Evolutionary conservation across 352 stramenopile genomes (phyloP).

Genomic region (Phytophthora fragariae): DNA sequence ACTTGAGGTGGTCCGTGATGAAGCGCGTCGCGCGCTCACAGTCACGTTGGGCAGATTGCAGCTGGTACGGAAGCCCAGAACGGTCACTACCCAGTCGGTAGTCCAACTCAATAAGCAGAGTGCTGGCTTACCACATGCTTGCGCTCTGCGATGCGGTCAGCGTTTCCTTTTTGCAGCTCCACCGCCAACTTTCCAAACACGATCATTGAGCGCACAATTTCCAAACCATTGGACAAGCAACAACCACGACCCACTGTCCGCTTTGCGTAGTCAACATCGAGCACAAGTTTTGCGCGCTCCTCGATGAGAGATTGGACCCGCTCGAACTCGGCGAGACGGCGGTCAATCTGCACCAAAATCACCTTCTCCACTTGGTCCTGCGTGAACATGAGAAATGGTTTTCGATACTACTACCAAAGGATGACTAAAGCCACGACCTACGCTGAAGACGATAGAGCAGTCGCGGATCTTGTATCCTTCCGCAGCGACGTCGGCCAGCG

Average conservation of each 20-base stretch:
- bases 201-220: not conserved
- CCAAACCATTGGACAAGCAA: not conserved
- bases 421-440: constrained; percentile 15
- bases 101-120: not conserved
- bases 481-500: constrained; percentile 9
- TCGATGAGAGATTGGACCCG: constrained; percentile 49
- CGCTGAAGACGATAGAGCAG: constrained; percentile 30
- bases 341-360: constrained; percentile 55
- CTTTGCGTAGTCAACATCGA: constrained; percentile 80
- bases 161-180: constrained; percentile 67
- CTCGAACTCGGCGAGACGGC: constrained; percentile 46
- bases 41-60: constrained; percentile 40
- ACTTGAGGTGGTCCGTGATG: constrained; percentile 38
- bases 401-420: not conserved
- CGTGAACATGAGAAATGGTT: not conserved
- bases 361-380: constrained; percentile 53
- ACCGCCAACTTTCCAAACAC: constrained; percentile 44
- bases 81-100: not conserved
- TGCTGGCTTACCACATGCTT: constrained; percentile 54
- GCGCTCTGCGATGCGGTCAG: constrained; percentile 62
- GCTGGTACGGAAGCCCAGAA: constrained; percentile 20
- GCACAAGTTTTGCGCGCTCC: constrained; percentile 57
- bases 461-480: constrained; percentile 35
- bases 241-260: constrained; percentile 48
- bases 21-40: constrained; percentile 40